Percentiles rank a stretch among this genome's conserved stretches.
phyloP scores from a whole-genome alignment of 148 eudicot species.

The Fagopyrum tataricum region DNA sequence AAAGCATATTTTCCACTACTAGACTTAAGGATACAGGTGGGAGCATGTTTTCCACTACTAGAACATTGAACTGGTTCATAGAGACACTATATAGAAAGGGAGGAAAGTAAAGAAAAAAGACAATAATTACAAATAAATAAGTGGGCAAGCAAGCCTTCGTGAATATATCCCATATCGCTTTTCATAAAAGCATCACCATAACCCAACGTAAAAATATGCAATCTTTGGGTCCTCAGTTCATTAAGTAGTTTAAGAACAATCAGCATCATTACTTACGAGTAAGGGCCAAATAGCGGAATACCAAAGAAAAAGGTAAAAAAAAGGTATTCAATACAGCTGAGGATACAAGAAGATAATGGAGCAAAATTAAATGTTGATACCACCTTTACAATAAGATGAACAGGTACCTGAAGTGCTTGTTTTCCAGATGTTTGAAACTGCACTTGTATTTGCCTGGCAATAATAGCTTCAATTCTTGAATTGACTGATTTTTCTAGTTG shows the following conservation, averaged over 20 bases:
- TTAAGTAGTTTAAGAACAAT: neutral
- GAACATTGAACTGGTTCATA: no score
- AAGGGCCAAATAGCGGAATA: neutral
- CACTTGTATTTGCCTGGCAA: constrained; percentile 75
- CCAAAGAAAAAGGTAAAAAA: neutral
- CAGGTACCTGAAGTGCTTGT: constrained; percentile 85
- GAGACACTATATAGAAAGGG: no score
- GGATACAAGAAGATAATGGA: neutral
- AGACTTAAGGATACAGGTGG: no score
- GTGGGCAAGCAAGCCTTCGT: no score
- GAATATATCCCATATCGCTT: neutral
- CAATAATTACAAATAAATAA: no score
- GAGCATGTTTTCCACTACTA: no score
- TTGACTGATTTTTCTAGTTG: constrained; percentile 77
- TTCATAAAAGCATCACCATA: neutral
- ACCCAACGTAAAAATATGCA: neutral
- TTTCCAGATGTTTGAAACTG: constrained; percentile 92
- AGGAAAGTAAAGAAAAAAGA: no score
- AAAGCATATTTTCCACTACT: no score
- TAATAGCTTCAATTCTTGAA: constrained; percentile 66
- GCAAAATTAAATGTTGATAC: neutral
- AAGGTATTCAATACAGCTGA: neutral
- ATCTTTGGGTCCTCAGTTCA: neutral
- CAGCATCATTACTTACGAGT: neutral
- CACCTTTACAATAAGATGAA: neutral